Base-by-base conservation (phyloP, 495 filamentous ascomycete genomes). In the Bacidia rubella region DNA sequence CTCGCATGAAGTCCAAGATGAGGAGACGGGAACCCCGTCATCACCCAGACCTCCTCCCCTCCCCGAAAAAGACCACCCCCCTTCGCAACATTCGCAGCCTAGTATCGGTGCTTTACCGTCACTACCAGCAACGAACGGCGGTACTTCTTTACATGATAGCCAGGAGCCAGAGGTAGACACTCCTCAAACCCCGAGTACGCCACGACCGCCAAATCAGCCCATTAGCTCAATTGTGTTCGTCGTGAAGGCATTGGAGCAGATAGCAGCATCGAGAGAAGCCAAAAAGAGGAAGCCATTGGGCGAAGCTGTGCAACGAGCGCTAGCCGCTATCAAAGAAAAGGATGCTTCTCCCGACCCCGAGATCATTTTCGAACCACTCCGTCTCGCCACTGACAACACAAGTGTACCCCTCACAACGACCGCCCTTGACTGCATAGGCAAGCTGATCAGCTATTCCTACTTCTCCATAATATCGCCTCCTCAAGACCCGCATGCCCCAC, bases 361-460 rank as follows among this genome's bases (percentile, higher is more conserved):
- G 58, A 68, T 94, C 27, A 80, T 99, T 27, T 99, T 97, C 59
- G 83, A 83, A 58, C 92, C 93, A 2, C 69, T 99, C 4, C 83
- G 86, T 57, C 75, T 95, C 15, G 90, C 93, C 27, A 90, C 89
- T 39, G 87, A 86, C 61, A 79, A 85, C 10, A 73, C 82, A 57
- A 95, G 83, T 61, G 84, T 89, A 52, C 80, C 85, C 15, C 73
- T 97, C 2, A 81, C 86, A 49, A 94, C 86, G 9, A 90, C 85
- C 11, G 89, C 93, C 3, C 76, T 99, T 58, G 93, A 99, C 67
- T 97, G 89, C 64, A 95, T 99, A 60, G 93, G 94, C 52, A 99
- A 97, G 69, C 78, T 99, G 38, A 96, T 97, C 57, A 95, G 90
- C 56, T 97, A 93, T 65, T 94, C 92, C 15, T 96, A 95, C 72